Conservation (phyloP, 768 basidiomycete species). For the Agrocybe pediades region DNA sequence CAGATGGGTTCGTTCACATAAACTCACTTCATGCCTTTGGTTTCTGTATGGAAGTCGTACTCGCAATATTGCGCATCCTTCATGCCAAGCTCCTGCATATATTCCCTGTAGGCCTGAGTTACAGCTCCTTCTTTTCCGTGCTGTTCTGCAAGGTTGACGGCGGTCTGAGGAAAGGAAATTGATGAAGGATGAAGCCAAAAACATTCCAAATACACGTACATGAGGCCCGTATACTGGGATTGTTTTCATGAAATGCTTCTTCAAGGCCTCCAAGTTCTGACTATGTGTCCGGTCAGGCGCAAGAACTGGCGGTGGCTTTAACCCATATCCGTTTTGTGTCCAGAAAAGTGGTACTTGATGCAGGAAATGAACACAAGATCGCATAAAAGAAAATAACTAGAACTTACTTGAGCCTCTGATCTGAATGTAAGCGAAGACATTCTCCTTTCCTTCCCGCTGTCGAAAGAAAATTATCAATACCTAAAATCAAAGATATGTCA, state of each 20-base stretch:
- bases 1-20: background rate
- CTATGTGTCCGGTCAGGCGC: constrained; percentile 70
- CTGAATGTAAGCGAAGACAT: constrained; percentile 89
- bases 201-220: constrained; percentile 44
- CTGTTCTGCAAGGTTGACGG: constrained; percentile 90
- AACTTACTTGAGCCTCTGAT: constrained; percentile 87
- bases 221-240: constrained; percentile 75
- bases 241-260: constrained; percentile 71
- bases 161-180: constrained; percentile 46
- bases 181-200: background rate
- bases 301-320: constrained; percentile 87
- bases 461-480: background rate
- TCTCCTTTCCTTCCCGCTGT: constrained; percentile 73
- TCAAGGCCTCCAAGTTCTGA: constrained; percentile 71
- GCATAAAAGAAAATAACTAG: background rate
- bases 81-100: constrained; percentile 55
- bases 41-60: constrained; percentile 94
- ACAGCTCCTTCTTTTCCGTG: constrained; percentile 85
- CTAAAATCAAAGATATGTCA: background rate
- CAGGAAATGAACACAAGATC: constrained; percentile 12
- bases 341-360: constrained; percentile 85
- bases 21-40: constrained; percentile 89
- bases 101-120: constrained; percentile 76
- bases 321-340: constrained; percentile 84
- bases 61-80: constrained; percentile 73